Base-by-base conservation (phyloP, 2,329 filamentous ascomycete species). In the Aureobasidium subglaciale region DNA sequence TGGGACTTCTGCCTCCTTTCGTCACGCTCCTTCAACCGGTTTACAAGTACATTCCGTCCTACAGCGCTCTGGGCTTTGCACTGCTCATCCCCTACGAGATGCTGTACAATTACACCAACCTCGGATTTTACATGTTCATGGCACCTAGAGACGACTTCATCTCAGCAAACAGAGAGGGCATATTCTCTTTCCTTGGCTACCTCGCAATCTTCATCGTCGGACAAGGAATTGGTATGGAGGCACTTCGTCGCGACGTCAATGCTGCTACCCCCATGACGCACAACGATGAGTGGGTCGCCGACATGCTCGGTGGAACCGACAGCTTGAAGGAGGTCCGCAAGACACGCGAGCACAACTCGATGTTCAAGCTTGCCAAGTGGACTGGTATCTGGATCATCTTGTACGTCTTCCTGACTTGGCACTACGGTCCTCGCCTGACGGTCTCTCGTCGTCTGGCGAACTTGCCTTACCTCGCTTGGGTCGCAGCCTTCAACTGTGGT, bases 181-280 rank as follows among this genome's bases (percentile, higher is more conserved):
- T 99, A n/a, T 96, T 92, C 70, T 96, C 90, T 54, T 96, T 97
- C 70, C 73, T 88, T 48, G 93, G 93, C 4, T 99, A 99, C 67
- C 80, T 99, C 42, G 87, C 92, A 43, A 96, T 99, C 58, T 99
- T 96, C 70, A 82, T 99, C 35, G 84, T 88, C 0, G 93, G 93
- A 3, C 90, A 95, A 67, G 87, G 88, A 37, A 82, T 86, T 16
- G 93, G 93, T 48, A 84, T 91, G 71, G 82, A 85, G 59, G 81
- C 93, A 57, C 81, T 97, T 34, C 88, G 89, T 3, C 74, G 79
- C 34, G 67, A 70, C 37, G 61, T 64, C 9, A 62, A 65, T 29
- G 61, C 61, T 24, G 37, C 40, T n/a, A 59, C 55, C 22, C 43
- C 60, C 30, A 55, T 69, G 27, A 64, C 68, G 46, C 65, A 68